A percentile compares a stretch with the other conserved stretches of the same genome.
Evolutionary conservation across 768 basidiomycete species (phyloP).

Genomic region (Mycena latifolia): DNA sequence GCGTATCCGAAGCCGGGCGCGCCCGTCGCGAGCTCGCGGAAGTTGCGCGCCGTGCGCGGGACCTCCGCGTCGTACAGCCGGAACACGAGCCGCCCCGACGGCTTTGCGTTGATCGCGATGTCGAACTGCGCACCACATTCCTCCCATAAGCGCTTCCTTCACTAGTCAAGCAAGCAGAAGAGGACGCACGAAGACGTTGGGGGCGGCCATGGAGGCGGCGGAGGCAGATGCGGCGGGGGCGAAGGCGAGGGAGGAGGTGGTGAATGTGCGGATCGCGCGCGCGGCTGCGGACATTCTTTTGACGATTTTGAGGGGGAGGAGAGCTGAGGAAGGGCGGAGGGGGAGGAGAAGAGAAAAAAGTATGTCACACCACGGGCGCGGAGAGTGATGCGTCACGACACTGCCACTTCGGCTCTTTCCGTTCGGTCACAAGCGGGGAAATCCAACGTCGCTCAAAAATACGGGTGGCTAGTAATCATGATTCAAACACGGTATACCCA

Average conservation of each 20-base stretch:
- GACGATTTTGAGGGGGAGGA: conserved; percentile 39
- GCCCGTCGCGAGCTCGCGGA: conserved; percentile 90
- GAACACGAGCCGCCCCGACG: conserved; percentile 78
- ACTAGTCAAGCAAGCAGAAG: too few species aligned
- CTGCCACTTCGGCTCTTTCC: background rate
- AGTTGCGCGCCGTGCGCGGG: conserved; percentile 83
- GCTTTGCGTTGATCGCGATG: conserved; percentile 58
- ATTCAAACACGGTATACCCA: too few species aligned
- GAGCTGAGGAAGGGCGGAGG: conserved; percentile 42
- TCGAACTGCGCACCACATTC: conserved; percentile 68
- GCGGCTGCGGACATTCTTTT: conserved; percentile 41
- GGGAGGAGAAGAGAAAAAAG: conserved; percentile 44
- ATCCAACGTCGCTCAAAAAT: too few species aligned
- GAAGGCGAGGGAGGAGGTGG: conserved; percentile 27
- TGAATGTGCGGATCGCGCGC: conserved; percentile 32
- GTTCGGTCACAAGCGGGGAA: too few species aligned
- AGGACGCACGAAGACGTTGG: conserved; percentile 30
- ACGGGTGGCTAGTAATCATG: too few species aligned
- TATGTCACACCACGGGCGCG: conserved; percentile 7
- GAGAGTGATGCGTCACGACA: background rate
- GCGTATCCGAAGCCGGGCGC: conserved; percentile 80
- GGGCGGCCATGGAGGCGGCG: background rate
- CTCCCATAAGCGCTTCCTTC: background rate
- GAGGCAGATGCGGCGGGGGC: background rate
- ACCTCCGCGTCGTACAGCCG: conserved; percentile 86